These are phyloP conservation scores for Diaporthe citri DNA, from an alignment of 2,329 filamentous ascomycete species.

Conservation along the genomic window DNA sequence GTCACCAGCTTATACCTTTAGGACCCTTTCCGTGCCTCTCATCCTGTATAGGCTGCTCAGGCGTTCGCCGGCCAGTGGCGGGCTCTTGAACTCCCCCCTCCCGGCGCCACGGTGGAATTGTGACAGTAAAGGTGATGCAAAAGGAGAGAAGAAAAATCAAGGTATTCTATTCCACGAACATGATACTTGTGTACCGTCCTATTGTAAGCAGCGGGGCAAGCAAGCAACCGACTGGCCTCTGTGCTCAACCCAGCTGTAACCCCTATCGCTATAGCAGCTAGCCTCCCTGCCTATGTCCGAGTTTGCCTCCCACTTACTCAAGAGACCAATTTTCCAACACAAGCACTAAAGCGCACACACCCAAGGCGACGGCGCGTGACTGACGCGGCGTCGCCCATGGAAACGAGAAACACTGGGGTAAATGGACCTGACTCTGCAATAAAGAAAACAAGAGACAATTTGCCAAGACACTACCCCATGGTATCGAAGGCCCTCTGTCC, in stretches of 20 bases:
- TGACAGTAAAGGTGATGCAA: not conserved
- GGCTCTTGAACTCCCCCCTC: not conserved
- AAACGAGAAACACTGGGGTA: slow-evolving; percentile 2
- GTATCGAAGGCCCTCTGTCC: slow-evolving; percentile 12
- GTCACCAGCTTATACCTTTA: not conserved
- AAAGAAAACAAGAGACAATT: slow-evolving; percentile 6
- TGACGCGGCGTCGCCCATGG: not conserved
- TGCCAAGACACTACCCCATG: slow-evolving; percentile 20
- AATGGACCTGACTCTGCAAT: slow-evolving; percentile 30
- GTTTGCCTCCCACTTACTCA: not conserved
- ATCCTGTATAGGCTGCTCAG: not conserved
- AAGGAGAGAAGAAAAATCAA: not conserved
- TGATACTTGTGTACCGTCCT: slow-evolving; percentile 12
- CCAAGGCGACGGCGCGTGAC: not conserved
- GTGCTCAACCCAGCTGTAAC: not conserved
- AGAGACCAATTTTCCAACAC: not conserved
- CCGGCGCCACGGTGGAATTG: not conserved
- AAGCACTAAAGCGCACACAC: not conserved
- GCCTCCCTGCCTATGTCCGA: not conserved
- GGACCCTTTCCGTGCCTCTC: not conserved
- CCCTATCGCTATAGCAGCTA: not conserved
- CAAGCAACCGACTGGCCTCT: slow-evolving; percentile 1
- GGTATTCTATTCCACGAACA: slow-evolving; percentile 22
- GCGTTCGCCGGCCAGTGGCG: not conserved
- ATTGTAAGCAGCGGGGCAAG: not conserved